Base-by-base conservation (phyloP, 2,329 filamentous ascomycete genomes). In the Cladosporium sphaerospermum region DNA sequence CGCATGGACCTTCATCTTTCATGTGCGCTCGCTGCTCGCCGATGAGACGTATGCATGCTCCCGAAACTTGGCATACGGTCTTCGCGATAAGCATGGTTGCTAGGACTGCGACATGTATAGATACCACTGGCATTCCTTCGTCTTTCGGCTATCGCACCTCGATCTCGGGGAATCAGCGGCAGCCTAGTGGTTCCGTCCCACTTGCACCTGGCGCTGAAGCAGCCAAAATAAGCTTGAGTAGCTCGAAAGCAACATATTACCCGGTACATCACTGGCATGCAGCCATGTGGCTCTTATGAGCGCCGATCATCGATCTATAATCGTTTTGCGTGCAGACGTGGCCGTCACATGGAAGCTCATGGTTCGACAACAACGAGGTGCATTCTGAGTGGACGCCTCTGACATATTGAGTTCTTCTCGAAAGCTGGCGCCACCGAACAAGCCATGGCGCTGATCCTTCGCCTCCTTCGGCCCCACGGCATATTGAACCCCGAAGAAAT, bases 371-470 rank as follows among this genome's bases (percentile, higher is more conserved):
- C 23, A 28, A 28, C 7, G 23, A 28, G 23, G 23, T 28, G 23
- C 23, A 28, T 5, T 28, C 23, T 39, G 10, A 39, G 16, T 39
- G 36, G 11, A 14, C 36, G 36, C 36, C 36, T 14, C 36, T 39
- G 36, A 39, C 13, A 18, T 34, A 18, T 34, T 39, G 48, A 51
- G 31, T 51, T 51, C 34, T 51, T 51, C 48, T 51, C 48, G 48
- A 51, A 51, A 32, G 32, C 48, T 36, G 48, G 16, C 39, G 16
- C n/a, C 33, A n/a, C 16, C 31, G 19, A 32, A 32, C 48, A 40
- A 51, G 42, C 31, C 40, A 32, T 31, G 13, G 10, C 16, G 48
- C 39, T 14, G 48, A 51, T 51, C 48, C 48, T 51, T 51, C 48
- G 48, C 48, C 13, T 34, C 19, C 33, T 40, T 37, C 44, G 43